A percentile compares a stretch with the other conserved stretches of the same genome.
Evolutionary conservation across 1,284 basidiomycete species (phyloP).

Genomic region (Hemileia vastatrix): DNA sequence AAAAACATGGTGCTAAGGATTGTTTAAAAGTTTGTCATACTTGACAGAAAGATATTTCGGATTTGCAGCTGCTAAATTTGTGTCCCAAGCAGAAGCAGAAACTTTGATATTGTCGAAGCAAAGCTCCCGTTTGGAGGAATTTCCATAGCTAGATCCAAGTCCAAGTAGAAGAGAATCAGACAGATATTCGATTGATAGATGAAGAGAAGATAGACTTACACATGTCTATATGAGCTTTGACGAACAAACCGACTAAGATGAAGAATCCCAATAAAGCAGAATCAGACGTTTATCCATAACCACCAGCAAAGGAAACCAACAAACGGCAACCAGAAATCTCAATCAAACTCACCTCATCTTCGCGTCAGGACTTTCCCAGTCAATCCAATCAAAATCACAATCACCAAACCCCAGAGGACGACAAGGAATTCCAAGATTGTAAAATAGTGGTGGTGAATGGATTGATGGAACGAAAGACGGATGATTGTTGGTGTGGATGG

Average conservation of each 20-base stretch:
- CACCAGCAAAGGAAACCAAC: too few relatives aligned
- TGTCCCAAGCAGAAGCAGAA: constrained; percentile 74
- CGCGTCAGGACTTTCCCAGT: too few relatives aligned
- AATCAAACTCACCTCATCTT: too few relatives aligned
- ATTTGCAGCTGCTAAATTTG: constrained; percentile 70
- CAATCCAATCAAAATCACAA: too few relatives aligned
- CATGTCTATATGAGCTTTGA: constrained; percentile 20
- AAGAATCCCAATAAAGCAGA: too few relatives aligned
- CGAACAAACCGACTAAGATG: constrained; percentile 22
- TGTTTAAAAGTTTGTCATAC: constrained; percentile 64
- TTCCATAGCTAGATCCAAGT: background rate
- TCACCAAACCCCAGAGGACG: too few relatives aligned
- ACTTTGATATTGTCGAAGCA: constrained; percentile 52
- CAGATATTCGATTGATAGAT: background rate
- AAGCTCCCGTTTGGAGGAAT: constrained; percentile 7
- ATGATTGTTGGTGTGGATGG: too few relatives aligned
- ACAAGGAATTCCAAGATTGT: too few relatives aligned
- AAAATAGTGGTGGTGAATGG: too few relatives aligned
- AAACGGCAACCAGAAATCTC: too few relatives aligned
- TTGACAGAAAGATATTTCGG: constrained; percentile 80
- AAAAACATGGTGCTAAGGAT: background rate
- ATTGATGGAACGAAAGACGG: too few relatives aligned
- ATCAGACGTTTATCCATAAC: too few relatives aligned
- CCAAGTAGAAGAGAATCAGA: background rate
- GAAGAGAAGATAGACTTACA: background rate